Evolutionary conservation across 1,139 yeast genomes (phyloP).

Genomic region (Pichia terricola): DNA sequence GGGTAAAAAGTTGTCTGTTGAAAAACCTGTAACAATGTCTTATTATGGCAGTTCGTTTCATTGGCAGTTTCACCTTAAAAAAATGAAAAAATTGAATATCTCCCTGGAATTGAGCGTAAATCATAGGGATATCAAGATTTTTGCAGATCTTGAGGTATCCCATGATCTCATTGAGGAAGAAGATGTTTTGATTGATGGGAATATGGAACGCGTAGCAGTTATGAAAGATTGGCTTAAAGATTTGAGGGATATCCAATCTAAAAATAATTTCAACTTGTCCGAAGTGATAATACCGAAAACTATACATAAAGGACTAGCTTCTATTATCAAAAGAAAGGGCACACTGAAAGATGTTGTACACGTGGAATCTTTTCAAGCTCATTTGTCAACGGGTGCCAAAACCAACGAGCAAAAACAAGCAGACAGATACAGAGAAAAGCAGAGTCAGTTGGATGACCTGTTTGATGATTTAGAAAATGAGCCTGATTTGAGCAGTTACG

Average conservation of each 20-base stretch:
- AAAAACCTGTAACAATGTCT: too few species aligned
- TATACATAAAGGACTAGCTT: not conserved
- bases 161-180: too few species aligned
- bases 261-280: slow-evolving; percentile 1
- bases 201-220: too few species aligned
- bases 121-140: too few species aligned
- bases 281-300: slow-evolving; percentile 4
- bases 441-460: not conserved
- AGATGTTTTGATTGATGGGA: too few species aligned
- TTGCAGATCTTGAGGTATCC: too few species aligned
- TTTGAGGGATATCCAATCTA: slow-evolving; percentile 4
- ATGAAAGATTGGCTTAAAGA: slow-evolving; percentile 3
- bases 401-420: not conserved
- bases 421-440: not conserved
- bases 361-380: too few species aligned
- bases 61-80: not conserved
- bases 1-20: too few species aligned
- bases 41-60: too few species aligned
- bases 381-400: not conserved
- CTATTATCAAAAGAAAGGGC: not conserved
- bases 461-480: not conserved
- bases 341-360: too few species aligned
- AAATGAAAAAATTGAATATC: not conserved
- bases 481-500: not conserved
- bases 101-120: not conserved